Evolutionary conservation across 2,329 filamentous ascomycete genomes (phyloP), one percentile per base, ranked within the genome.

Genomic region (Beauveria asiatica): DNA sequence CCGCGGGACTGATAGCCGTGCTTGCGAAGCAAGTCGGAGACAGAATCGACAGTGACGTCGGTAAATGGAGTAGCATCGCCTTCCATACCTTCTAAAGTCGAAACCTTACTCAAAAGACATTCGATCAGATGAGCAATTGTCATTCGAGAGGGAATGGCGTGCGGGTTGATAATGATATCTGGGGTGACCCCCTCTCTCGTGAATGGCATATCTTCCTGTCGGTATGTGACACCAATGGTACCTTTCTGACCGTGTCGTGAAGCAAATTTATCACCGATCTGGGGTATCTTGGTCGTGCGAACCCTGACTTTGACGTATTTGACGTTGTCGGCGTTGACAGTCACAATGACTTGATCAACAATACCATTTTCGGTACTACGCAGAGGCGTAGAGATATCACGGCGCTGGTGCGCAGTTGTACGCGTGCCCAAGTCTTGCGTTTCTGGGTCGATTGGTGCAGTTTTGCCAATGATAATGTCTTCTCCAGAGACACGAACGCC

Each of bases 81-180:
- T 77, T 99, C 94, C 75, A 92, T 90, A 48, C 94, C 95, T 74
- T 92, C 90, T 23, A 99, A 82, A 2, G 94, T 90, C 1, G 92
- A 91, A 41, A 99, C 94, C 74, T 99, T 99, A 73, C 91, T 96
- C 60, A 99, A 83, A 67, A 97, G 83, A 82, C 94, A 99, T 80
- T 99, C 94, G 73, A 99, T 96, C 84, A 99, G 92, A 82, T 99
- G 94, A 68, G 94, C 94, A 86, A 99, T 99, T 3, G 95, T 99
- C 94, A 99, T 99, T 84, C 94, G 94, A 59, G 94, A 99, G 0
- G 94, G 94, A 83, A 99, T 99, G 71, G 94, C 95, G 82, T 99
- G 94, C 1, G 94, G 94, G 75, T 99, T 99, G 81, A 99, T 97
- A 75, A 99, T 97, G 64, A 99, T 82, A 75, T 99, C 95, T 0